Evolutionary conservation across 192 early-diverging fungal species (phyloP), one percentile per base, ranked within the genome.

Genomic region (Fimicolochytrium jonesii): DNA sequence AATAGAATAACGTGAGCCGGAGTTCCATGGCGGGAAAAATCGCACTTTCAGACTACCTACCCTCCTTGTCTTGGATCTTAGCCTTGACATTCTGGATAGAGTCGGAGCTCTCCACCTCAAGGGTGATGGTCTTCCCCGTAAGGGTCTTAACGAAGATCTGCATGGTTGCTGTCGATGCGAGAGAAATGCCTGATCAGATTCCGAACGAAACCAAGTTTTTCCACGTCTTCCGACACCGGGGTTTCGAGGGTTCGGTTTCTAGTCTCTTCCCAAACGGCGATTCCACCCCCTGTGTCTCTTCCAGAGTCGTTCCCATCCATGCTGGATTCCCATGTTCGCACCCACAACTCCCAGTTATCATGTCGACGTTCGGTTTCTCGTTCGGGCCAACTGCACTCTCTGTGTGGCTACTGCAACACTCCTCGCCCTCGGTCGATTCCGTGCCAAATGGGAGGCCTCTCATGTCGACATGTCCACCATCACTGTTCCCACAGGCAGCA

Each of bases 61-160:
- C 92, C 77, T 95, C 92, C 86, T 97, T 93, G 84, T 97, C 91
- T 81, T 94, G 92, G 77, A 97, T 94, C 88, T 97, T 95, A 61
- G 75, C 66, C 84, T 92, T 93, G 83, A 94, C 91, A 68, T 90
- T 89, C 63, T 92, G 88, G 74, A 96, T 94, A 54, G 87, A 86
- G 77, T 95, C 94, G 56, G 81, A 84, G 51, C 89, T 41, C 50
- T 51, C 43, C 30, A 93, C 92, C 84, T 95, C 94, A 26, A 96
- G 76, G 63, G 94, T 96, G 77, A 97, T 93, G 71, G 94, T 96
- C 86, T 94, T 97, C 66, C 94, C 94, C 31, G 94, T 97, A 7
- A 97, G 78, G 33, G 93, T 95, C 86, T 95, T 90, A 59, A 90
- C 88, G 66, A 87, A 88, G 43, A 88, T 88, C 50, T 88, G 85